Base-by-base conservation (phyloP, 345 rosid genomes). In the Hypericum perforatum region DNA sequence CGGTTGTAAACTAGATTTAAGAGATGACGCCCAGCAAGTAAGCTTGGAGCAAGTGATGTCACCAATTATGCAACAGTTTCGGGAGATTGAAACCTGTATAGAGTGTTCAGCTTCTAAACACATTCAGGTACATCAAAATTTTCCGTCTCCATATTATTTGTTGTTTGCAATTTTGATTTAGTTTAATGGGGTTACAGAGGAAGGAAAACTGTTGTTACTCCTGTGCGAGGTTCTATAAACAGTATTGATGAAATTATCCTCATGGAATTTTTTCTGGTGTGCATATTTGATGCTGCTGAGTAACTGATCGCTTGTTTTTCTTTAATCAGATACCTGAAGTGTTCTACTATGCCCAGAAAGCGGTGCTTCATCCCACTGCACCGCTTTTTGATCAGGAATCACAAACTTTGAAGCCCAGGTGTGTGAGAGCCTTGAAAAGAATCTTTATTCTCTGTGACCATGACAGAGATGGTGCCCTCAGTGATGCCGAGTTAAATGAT, bases 351-450 rank as follows among this genome's bases (percentile, higher is more conserved):
- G 96, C 98, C 0, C 96, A 84, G 72, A 78, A 81, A 58, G 85
- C 98, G 41, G 95, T 79, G 41, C 77, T 82, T 53, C 79, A 91
- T 70, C 96, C 98, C 0, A 73, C 86, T 1, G 79, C 70, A 16
- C 96, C 95, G 36, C 64, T 91, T 13, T 84, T 79, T 76, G 91
- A 91, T 64, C 95, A 75, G 64, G 95, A 84, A 74, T 66, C 89
- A 12, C 90, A 79, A 54, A 76, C 79, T 55, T 12, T 91, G 73
- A 87, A 76, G 75, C 95, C 95, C 45, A 80, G 84, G 10, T 86
- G 89, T 69, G 85, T 82, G 16, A 77, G 96, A 59, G 96, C 98
- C 74, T 70, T 91, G 77, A 87, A 76, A 61, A 89, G 95, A 16
- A 82, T 91, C 7, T 91, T 82, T 62, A 68, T 82, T 70, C 80